Evolutionary conservation across 352 stramenopile species (phyloP), one percentile per base, ranked within the genome.

Genomic region (Elongisporangium anandrum): DNA sequence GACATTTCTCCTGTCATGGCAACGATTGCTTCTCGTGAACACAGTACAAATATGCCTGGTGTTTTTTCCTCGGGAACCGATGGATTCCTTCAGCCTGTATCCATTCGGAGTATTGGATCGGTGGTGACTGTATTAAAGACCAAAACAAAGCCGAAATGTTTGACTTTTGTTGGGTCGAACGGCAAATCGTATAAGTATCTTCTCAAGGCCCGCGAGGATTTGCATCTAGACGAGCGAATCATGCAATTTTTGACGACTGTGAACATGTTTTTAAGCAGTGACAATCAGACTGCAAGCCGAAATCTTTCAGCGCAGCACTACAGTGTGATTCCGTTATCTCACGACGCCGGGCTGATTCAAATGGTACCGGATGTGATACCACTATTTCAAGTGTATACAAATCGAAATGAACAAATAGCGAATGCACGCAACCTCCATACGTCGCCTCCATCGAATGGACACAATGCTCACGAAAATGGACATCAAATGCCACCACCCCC

Each of bases 171-270:
- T 20, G 89, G 86, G 22, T 91, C 79, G 1, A 73, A 96, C 57
- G 90, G 90, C 1, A 59, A 72, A 56, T 63, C 54, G 21, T 85
- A 94, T 65, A 85, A 79, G 16, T 96, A 95, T 52, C 61, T 97
- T 50, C 68, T 97, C 1, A 96, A 97, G 54, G 85, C 88, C 3
- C 70, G 82, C 17, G 90, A 97, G 67, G 90, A 97, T 60, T 66
- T 97, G 26, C 85, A 85, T 19, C 72, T 97, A 21, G 90, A 97
- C 60, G 87, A 96, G 60, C 79, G 90, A 5, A 81, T 97, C 52
- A 97, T 97, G 90, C 90, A 97, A 70, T 88, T 95, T 47, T 63
- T 96, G 45, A 63, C 60, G 24, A 79, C 81, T 29, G 76, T 83
- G 19, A 96, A 97, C 60, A 71, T 73, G 16, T 84, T 95, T 22